Evolutionary conservation across 805 yeast species (phyloP).

Genomic region (Candida rishiriensis): DNA sequence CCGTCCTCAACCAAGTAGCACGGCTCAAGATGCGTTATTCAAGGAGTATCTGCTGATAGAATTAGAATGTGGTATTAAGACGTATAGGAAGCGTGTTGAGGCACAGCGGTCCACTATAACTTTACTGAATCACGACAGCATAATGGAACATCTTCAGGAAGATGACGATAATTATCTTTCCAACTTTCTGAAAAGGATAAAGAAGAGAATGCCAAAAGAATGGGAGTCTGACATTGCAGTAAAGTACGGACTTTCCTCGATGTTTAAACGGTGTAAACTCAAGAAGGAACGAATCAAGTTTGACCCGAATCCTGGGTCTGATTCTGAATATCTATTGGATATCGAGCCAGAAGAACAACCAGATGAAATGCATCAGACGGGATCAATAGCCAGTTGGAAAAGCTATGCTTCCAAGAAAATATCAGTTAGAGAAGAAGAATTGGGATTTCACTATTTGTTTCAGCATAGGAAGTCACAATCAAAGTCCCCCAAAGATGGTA

Average conservation of each 20-base stretch:
- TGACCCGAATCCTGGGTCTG: no score
- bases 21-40: constrained; percentile 15
- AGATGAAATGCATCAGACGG: no score
- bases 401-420: no score
- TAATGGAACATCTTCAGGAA: constrained; percentile 6
- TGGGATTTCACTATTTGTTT: no score
- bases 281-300: background rate
- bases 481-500: no score
- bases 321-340: no score
- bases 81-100: constrained; percentile 17
- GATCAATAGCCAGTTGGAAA: no score
- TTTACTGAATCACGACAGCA: constrained; percentile 6
- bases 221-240: constrained; percentile 13
- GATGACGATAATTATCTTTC: constrained; percentile 11
- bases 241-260: background rate
- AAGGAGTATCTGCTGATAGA: constrained; percentile 15
- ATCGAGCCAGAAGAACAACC: no score
- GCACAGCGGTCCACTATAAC: constrained; percentile 10
- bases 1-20: constrained; percentile 7
- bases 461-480: no score
- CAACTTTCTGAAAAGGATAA: constrained; percentile 15
- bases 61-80: constrained; percentile 12
- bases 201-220: constrained; percentile 5
- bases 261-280: background rate
- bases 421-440: no score